Base-by-base conservation (phyloP, 1,139 yeast genomes). In the Suhomyces chickasaworum region DNA sequence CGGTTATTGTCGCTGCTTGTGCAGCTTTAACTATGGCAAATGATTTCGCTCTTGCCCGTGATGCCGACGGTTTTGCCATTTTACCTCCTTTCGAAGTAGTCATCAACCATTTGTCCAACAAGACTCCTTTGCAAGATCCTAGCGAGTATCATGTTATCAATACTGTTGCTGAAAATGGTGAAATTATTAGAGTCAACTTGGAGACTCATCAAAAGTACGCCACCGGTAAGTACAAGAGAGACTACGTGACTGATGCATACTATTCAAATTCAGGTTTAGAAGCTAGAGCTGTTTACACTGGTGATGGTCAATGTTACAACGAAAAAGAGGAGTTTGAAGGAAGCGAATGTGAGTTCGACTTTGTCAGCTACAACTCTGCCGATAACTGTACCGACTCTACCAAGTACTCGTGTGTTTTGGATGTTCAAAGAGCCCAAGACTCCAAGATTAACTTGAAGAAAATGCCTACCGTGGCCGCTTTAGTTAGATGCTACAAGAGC, bases 331-430 rank as follows among this genome's bases (percentile, higher is more conserved):
- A 53, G 17, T 40, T 53, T 15, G 54, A 47, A 13, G 41, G 30
- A 9, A 42, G 52, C 13, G 48, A 50, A 27, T 54, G 58, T 44
- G 44, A 41, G 9, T 52, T 49, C 38, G 55, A 53, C 37, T 53
- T 53, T 34, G 47, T 44, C 37, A 39, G 40, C 36, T 54, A 54
- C 49, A 45, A 45, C 31, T 7, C 44, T 15, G 47, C 55, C 34
- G 39, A 31, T 23, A 48, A 53, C 48, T 54, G 58, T 42, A 23
- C 39, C 13, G 43, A 33, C 10, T 41, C 39, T 6, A 37, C 51
- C 31, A 52, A 53, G 45, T 54, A 53, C 53, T 52, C 58, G 5
- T 54, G 58, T 52, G 55, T 54, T 21, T 47, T 49, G 49, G 56
- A 48, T 18, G 41, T 46, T 9, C 42, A 46, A 29, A 32, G 29